Percentiles rank a stretch among this genome's conserved stretches.
Evolutionary conservation across 2,329 filamentous ascomycete species (phyloP).

Genomic region (Acrodontium crateriforme): DNA sequence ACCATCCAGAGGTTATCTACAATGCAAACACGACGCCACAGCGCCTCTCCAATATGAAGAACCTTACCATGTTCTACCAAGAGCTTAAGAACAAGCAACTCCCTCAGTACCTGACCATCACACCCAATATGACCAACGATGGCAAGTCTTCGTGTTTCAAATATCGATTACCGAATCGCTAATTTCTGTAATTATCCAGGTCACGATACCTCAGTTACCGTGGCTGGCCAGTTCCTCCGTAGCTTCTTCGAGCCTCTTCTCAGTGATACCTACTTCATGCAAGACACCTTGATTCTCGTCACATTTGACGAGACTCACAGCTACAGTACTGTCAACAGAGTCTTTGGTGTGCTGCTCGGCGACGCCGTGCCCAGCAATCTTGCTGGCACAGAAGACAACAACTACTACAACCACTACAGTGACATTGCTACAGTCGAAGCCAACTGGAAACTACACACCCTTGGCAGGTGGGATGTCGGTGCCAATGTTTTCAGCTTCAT

Average conservation of each 20-base stretch:
- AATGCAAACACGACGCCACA: slow-evolving; percentile 43
- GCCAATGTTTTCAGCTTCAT: slow-evolving; percentile 25
- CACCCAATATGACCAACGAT: slow-evolving; percentile 38
- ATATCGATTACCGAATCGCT: too few species aligned
- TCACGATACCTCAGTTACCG: not conserved
- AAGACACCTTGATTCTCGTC: slow-evolving; percentile 57
- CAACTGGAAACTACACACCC: slow-evolving; percentile 26
- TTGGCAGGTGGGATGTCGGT: slow-evolving; percentile 28
- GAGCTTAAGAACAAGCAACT: slow-evolving; percentile 49
- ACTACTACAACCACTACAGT: slow-evolving; percentile 6
- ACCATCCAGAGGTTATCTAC: slow-evolving; percentile 50
- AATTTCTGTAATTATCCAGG: too few species aligned
- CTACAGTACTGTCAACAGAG: not conserved
- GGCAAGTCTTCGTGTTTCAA: too few species aligned
- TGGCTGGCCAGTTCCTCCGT: slow-evolving; percentile 45
- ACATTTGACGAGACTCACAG: slow-evolving; percentile 50
- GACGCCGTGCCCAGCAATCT: not conserved
- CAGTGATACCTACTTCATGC: slow-evolving; percentile 48
- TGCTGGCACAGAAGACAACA: not conserved
- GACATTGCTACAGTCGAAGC: slow-evolving; percentile 25
- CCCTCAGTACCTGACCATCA: slow-evolving; percentile 56
- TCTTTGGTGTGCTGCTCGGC: not conserved
- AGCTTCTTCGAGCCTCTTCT: slow-evolving; percentile 57
- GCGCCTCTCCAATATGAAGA: slow-evolving; percentile 58
- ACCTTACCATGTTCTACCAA: slow-evolving; percentile 50